Evolutionary conservation across 108 stramenopile genomes (phyloP), one percentile per base, ranked within the genome.

Genomic region (Licmophora abbreviata): DNA sequence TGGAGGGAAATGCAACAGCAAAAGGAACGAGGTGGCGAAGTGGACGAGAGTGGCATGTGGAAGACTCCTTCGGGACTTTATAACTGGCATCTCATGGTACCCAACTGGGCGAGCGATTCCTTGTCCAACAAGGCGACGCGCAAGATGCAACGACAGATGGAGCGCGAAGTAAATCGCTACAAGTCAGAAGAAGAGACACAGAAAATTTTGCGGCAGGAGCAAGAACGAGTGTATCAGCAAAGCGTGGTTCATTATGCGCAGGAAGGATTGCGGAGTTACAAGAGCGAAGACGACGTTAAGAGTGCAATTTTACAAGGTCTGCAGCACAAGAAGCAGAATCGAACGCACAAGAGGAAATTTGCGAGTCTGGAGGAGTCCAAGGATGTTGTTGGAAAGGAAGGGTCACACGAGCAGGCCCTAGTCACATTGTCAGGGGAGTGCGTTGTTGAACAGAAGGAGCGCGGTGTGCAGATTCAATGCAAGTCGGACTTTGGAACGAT

Each of bases 81-180:
- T 30, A 88, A 88, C 57, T 98, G 97, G 97, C 87, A 95, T 60
- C 67, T 98, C 7, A 76, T 82, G 58, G 78, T 89, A 0, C 95
- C 92, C 10, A 69, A 71, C 8, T 98, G 97, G 97, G 92, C 93
- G 5, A 90, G 90, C 34, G 69, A 73, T 29, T 74, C 48, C 10
- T 34, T 56, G 27, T 61, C 54, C 21, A 81, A 75, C 32, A 88
- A 90, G 56, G 76, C 66, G 18, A 49, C 68, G 29, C 45, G 69
- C 15, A 69, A 79, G 54, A 69, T 59, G 41, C 75, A 92, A 36
- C 68, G 81, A 33, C 77, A 78, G 36, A 77, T 82, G 48, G 58
- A 81, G 23, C 46, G 41, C 21, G 67, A 79, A 61, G 59, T 64
- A 29, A 41, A 68, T 47, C 40, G 58, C 17, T 64, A 47, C 38